These are phyloP conservation scores for Cordyceps farinosa DNA, from an alignment of 2,329 filamentous ascomycete genomes.

Conservation along the genomic window DNA sequence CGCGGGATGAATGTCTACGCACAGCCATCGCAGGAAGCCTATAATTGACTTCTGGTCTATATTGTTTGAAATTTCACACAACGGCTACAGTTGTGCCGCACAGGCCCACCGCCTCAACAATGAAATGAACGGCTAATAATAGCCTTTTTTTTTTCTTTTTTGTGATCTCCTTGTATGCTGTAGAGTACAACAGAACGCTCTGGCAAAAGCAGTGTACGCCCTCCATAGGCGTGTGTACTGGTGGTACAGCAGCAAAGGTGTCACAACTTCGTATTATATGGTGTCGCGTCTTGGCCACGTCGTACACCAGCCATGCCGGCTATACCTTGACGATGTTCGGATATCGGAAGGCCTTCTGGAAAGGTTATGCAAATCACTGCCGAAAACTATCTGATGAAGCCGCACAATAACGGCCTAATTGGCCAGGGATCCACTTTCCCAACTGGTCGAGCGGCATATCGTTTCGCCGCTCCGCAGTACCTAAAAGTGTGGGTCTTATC, in stretches of 20 bases:
- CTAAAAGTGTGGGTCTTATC: neutral
- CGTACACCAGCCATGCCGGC: neutral
- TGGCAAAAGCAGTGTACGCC: neutral
- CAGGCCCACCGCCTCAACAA: neutral
- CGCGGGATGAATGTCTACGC: neutral
- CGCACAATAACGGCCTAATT: neutral
- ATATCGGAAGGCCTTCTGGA: neutral
- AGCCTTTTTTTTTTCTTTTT: neutral
- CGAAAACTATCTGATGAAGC: neutral
- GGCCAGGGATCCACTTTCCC: neutral
- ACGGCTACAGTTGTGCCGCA: neutral
- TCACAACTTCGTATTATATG: neutral
- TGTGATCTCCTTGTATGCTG: neutral
- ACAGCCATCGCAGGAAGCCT: neutral
- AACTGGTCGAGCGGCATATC: neutral
- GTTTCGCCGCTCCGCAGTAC: neutral
- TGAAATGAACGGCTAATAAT: neutral
- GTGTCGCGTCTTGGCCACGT: neutral
- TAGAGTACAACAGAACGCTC: neutral
- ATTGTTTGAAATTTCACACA: neutral
- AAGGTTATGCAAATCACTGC: conserved; percentile 7
- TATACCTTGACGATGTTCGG: neutral
- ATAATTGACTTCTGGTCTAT: neutral
- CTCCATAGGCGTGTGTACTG: neutral
- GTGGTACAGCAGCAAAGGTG: neutral